Evolutionary conservation across 2,329 filamentous ascomycete genomes (phyloP).

Genomic region (Trematosphaeria pertusa): DNA sequence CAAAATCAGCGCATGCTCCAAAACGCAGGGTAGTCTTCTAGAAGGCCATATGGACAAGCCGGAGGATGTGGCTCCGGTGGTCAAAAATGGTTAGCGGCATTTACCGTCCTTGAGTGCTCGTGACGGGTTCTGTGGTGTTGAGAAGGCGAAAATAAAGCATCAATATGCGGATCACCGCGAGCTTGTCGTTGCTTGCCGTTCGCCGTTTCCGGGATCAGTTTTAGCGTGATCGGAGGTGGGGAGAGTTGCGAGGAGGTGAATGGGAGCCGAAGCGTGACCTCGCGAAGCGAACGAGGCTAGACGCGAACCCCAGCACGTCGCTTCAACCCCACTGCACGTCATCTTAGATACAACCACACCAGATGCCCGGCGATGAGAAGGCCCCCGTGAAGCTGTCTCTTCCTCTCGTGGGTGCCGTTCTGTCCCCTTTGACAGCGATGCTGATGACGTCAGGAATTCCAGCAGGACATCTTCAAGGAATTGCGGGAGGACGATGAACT

Average conservation of each 20-base stretch:
- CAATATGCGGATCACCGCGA: constrained; percentile 11
- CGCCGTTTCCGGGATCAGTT: not conserved
- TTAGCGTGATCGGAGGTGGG: not conserved
- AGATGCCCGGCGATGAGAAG: constrained; percentile 51
- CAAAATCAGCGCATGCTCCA: constrained; percentile 8
- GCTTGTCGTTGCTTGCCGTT: not conserved
- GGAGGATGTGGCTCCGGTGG: constrained; percentile 18
- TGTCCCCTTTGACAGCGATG: constrained; percentile 7
- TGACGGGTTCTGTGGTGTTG: not conserved
- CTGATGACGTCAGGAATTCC: constrained; percentile 70
- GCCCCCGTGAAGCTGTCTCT: constrained; percentile 80
- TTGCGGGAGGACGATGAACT: constrained; percentile 86
- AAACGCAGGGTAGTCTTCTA: constrained; percentile 11
- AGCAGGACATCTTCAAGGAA: constrained; percentile 85
- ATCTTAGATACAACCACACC: constrained; percentile 25
- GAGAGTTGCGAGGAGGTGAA: not conserved
- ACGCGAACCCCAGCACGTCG: constrained; percentile 22
- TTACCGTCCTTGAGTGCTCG: not conserved
- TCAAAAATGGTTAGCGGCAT: constrained; percentile 10
- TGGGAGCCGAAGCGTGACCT: constrained; percentile 27
- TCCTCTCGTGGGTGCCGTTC: constrained; percentile 64
- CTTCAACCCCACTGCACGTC: constrained; percentile 22
- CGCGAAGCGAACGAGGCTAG: constrained; percentile 26
- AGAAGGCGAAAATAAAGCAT: constrained; percentile 7
- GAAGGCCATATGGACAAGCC: constrained; percentile 12